Conservation (phyloP, 441 rosid genomes). For the Omphalea diandra region DNA sequence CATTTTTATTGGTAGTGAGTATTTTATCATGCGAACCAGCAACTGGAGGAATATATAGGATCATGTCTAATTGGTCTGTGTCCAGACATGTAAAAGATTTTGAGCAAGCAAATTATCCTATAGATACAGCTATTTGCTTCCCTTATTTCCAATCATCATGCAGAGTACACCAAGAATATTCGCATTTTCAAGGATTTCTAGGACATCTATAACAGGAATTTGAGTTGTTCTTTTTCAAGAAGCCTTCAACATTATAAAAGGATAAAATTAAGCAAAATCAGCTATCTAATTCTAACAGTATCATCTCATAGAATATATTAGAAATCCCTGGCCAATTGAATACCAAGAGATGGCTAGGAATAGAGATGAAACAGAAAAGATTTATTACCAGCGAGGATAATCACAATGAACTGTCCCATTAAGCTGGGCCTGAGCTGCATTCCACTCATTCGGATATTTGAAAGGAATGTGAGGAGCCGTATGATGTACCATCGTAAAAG, state of each 20-base stretch:
- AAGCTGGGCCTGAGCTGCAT: conserved; percentile 86
- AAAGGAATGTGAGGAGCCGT: conserved; percentile 93
- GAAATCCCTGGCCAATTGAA: conserved; percentile 10
- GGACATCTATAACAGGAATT: background rate
- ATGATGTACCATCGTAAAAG: conserved; percentile 97
- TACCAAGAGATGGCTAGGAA: background rate
- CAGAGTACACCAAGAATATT: background rate
- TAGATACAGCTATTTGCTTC: background rate
- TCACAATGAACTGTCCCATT: conserved; percentile 92
- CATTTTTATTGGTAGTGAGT: background rate
- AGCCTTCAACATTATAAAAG: background rate
- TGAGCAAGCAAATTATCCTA: background rate
- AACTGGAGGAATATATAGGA: background rate
- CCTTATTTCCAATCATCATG: background rate
- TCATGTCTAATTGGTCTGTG: background rate
- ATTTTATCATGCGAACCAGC: background rate
- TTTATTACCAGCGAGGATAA: conserved; percentile 77
- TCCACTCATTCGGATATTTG: conserved; percentile 74
- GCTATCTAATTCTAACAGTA: conserved; percentile 5
- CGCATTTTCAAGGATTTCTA: background rate
- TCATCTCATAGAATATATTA: background rate
- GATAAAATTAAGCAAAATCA: background rate
- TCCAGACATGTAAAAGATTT: background rate
- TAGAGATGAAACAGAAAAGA: background rate
- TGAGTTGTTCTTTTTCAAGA: background rate